These are phyloP conservation scores for Silene noctiflora DNA, from an alignment of 179 eudicot species.

Conservation along the genomic window DNA sequence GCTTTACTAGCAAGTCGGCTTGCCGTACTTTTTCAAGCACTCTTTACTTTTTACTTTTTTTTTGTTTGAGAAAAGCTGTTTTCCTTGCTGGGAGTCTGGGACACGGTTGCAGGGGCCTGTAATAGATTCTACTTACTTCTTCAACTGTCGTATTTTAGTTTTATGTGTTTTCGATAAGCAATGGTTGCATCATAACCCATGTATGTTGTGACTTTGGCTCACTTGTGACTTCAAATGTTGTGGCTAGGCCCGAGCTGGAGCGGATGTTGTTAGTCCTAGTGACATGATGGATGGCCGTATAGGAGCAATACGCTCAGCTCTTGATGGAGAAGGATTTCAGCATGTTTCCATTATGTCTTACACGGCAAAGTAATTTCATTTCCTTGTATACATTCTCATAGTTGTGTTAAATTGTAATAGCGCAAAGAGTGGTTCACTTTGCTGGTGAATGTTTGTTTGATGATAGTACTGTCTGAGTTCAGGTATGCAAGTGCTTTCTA, in stretches of 20 bases:
- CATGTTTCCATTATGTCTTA: slow-evolving; percentile 85
- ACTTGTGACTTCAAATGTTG: neutral
- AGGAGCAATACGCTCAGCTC: slow-evolving; percentile 89
- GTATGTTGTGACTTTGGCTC: slow-evolving; percentile 1
- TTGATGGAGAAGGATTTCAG: slow-evolving; percentile 74
- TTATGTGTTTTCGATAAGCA: neutral
- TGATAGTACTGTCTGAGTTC: neutral
- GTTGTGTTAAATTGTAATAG: neutral
- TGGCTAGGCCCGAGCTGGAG: slow-evolving; percentile 91
- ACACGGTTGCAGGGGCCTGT: neutral
- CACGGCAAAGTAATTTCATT: slow-evolving; percentile 60
- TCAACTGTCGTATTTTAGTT: neutral
- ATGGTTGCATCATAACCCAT: neutral
- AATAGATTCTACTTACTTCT: too few relatives aligned
- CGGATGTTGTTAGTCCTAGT: slow-evolving; percentile 96
- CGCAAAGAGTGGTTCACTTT: neutral
- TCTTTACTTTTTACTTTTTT: neutral
- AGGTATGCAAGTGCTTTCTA: slow-evolving; percentile 98
- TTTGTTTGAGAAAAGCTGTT: neutral
- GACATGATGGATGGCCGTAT: slow-evolving; percentile 99
- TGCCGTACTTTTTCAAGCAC: neutral
- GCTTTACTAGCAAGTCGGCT: neutral
- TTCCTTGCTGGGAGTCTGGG: neutral
- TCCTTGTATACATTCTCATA: neutral
- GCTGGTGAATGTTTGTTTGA: neutral